Evolutionary conservation across 352 stramenopile species (phyloP).

Genomic region (Pythium monospermum): DNA sequence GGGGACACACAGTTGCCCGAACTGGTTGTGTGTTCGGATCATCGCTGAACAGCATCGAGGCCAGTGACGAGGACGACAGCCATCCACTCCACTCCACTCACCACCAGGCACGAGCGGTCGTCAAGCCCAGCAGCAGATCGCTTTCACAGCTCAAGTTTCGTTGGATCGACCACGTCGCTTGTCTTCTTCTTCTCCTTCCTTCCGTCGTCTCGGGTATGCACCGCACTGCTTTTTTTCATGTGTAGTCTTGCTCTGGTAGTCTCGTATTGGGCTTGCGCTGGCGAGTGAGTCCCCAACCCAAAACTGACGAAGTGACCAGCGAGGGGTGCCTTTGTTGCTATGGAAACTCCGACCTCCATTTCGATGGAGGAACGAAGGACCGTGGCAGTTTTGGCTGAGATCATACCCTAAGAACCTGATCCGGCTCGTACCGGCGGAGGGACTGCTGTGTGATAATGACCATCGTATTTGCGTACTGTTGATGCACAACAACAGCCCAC

Average conservation of each 20-base stretch:
- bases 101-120: no score
- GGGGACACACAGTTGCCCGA: no score
- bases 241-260: conserved; percentile 1
- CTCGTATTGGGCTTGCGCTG: not conserved
- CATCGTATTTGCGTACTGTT: conserved; percentile 30
- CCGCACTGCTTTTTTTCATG: not conserved
- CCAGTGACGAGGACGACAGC: no score
- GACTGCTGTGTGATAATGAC: conserved; percentile 62
- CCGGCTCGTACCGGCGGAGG: conserved; percentile 58
- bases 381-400: conserved; percentile 63
- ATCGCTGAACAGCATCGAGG: no score
- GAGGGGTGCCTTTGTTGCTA: conserved; percentile 47
- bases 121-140: no score
- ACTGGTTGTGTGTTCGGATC: no score
- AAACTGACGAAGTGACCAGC: conserved; percentile 47
- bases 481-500: no score
- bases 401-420: conserved; percentile 69
- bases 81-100: no score
- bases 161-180: no score
- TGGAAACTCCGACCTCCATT: conserved; percentile 31
- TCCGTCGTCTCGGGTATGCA: conserved; percentile 1
- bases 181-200: no score
- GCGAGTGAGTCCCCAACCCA: conserved; percentile 13
- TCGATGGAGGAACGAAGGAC: conserved; percentile 46
- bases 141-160: no score